Evolutionary conservation across 805 yeast species (phyloP).

Genomic region (Barnettozyma pratensis): DNA sequence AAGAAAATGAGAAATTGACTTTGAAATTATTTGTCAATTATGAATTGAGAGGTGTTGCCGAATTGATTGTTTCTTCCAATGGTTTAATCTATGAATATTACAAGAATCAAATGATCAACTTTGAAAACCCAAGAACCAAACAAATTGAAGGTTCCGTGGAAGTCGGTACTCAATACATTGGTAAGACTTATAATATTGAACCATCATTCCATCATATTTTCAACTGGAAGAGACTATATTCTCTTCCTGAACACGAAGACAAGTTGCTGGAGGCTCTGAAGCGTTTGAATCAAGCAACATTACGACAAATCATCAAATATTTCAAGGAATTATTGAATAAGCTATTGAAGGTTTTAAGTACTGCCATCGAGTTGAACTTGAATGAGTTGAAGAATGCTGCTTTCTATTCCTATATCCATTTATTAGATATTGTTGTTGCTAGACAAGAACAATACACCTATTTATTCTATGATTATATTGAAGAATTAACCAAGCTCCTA

Average conservation of each 20-base stretch:
- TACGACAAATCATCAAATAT: constrained; percentile 48
- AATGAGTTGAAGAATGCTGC: constrained; percentile 29
- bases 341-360: constrained; percentile 32
- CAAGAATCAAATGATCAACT: constrained; percentile 41
- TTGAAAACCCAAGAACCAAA: constrained; percentile 31
- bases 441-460: constrained; percentile 60
- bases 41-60: constrained; percentile 52
- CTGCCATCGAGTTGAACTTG: constrained; percentile 16
- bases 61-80: constrained; percentile 42
- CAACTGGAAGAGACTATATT: constrained; percentile 41
- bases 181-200: constrained; percentile 60
- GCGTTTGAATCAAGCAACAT: constrained; percentile 49
- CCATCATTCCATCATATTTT: constrained; percentile 47
- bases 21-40: constrained; percentile 62
- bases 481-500: constrained; percentile 5
- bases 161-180: constrained; percentile 59
- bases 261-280: constrained; percentile 44
- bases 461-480: constrained; percentile 46
- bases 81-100: constrained; percentile 43
- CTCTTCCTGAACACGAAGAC: constrained; percentile 34
- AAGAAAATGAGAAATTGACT: constrained; percentile 48
- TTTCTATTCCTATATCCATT: constrained; percentile 55
- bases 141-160: constrained; percentile 45
- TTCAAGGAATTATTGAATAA: constrained; percentile 51
- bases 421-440: constrained; percentile 59